Evolutionary conservation across 2,329 filamentous ascomycete species (phyloP).

Genomic region (Diplodia corticola): DNA sequence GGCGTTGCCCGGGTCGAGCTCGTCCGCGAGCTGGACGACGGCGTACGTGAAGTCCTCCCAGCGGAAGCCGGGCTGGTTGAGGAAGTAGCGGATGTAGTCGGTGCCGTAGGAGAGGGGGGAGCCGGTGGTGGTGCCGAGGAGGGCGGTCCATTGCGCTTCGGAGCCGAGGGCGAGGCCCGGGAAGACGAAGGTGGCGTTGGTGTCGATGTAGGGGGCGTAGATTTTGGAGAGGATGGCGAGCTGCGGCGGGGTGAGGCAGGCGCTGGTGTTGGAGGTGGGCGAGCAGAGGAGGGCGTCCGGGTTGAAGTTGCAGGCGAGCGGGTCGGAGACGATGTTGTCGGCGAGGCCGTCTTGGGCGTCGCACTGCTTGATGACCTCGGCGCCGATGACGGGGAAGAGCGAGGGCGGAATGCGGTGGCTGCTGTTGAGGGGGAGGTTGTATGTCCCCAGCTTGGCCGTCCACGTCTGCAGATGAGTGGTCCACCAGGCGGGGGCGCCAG

Average conservation of each 20-base stretch:
- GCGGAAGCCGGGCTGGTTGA: conserved; percentile 41
- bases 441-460: conserved; percentile 44
- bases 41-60: conserved; percentile 42
- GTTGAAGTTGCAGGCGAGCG: conserved; percentile 21
- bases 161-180: conserved; percentile 42
- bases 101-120: conserved; percentile 39
- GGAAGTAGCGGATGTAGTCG: conserved; percentile 46
- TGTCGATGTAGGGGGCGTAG: conserved; percentile 41
- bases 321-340: conserved; percentile 15
- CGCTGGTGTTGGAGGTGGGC: neutral
- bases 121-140: conserved; percentile 28
- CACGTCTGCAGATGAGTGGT: conserved; percentile 50
- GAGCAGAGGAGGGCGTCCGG: conserved; percentile 8
- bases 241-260: conserved; percentile 15
- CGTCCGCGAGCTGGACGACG: conserved; percentile 43
- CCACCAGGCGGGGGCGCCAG: conserved; percentile 56
- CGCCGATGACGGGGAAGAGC: conserved; percentile 17
- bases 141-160: conserved; percentile 37
- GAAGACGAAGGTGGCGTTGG: conserved; percentile 46
- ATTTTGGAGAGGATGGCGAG: conserved; percentile 13
- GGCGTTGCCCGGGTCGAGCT: conserved; percentile 50
- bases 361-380: conserved; percentile 18
- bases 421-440: conserved; percentile 15
- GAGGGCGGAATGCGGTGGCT: conserved; percentile 5
- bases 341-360: conserved; percentile 16